Base-by-base conservation (phyloP, 2,329 filamentous ascomycete genomes). In the Aspergillus niger region DNA sequence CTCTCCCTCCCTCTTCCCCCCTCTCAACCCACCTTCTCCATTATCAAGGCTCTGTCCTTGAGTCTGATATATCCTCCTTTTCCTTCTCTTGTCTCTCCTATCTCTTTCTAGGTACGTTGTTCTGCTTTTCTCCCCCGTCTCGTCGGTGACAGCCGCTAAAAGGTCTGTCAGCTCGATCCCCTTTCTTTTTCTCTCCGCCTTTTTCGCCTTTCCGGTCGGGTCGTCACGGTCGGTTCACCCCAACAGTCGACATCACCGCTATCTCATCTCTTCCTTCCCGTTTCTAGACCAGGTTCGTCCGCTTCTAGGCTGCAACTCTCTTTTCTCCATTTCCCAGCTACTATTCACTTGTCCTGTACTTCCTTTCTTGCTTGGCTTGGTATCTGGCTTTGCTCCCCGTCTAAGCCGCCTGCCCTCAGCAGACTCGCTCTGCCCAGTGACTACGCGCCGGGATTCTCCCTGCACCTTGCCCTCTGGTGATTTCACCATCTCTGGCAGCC, bases 161-260 rank as follows among this genome's bases (percentile, higher is more conserved):
- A 63, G 57, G 62, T 62, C 58, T 52, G 60, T 64, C 63, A 62
- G 47, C 60, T 64, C 49, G 59, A 60, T 63, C 61, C 62, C 62
- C 59, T 61, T 62, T 56, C 55, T 59, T 61, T 63, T 51, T 50
- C 56, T 64, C 64, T 64, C 67, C 65, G 61, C 67, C 64, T 67
- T 66, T 63, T 66, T 62, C 51, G 49, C 61, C 57, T 60, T 59
- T 55, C 58, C 65, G 63, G 61, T 66, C 65, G 63, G 61, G 56
- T 56, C 58, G 55, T 61, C 49, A 58, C 61, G 56, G 60, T 66
- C 62, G 51, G 60, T 55, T 44, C 58, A 36, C 58, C 62, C 57
- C 63, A 63, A 52, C 55, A 53, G 58, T 64, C 65, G 64, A 68
- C 67, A 68, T 70, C 64, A 67, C 67, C 57, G 57, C 63, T 63